Conservation (phyloP, 306 rosid species). For the Quercus aquifolioides region DNA sequence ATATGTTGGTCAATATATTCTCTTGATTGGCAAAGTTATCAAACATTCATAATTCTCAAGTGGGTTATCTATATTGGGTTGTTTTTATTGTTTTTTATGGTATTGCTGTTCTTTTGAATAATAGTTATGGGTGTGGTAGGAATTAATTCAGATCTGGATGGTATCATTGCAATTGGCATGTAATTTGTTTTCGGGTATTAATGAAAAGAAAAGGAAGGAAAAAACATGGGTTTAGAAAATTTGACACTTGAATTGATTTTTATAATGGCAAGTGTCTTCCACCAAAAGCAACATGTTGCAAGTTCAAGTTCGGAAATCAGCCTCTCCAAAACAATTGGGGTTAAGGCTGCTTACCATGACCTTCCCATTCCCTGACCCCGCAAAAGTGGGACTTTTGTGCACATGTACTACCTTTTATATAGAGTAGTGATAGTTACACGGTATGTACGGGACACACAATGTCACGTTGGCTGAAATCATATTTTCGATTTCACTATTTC, state of each 20-base stretch:
- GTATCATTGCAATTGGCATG: background rate
- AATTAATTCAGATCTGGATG: background rate
- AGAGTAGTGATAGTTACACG: too few species aligned
- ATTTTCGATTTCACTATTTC: too few species aligned
- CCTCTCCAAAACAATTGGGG: too few species aligned
- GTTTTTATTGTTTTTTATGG: background rate
- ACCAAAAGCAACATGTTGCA: too few species aligned
- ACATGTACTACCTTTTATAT: too few species aligned
- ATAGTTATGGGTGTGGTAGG: background rate
- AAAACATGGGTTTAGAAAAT: background rate
- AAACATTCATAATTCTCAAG: background rate
- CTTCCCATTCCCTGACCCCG: too few species aligned
- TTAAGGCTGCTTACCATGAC: too few species aligned
- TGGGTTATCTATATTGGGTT: background rate
- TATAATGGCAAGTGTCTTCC: background rate
- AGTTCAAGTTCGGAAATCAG: too few species aligned
- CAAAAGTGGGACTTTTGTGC: too few species aligned
- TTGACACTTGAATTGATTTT: background rate
- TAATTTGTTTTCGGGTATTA: background rate
- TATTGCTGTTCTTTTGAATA: background rate
- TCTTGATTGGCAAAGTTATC: background rate
- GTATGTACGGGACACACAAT: too few species aligned
- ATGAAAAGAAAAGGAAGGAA: background rate
- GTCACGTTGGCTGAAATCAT: too few species aligned
- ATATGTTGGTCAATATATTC: too few species aligned